phyloP scores from a whole-genome alignment of 2,329 filamentous ascomycete species.

The Nothomitra cinnamomea region DNA sequence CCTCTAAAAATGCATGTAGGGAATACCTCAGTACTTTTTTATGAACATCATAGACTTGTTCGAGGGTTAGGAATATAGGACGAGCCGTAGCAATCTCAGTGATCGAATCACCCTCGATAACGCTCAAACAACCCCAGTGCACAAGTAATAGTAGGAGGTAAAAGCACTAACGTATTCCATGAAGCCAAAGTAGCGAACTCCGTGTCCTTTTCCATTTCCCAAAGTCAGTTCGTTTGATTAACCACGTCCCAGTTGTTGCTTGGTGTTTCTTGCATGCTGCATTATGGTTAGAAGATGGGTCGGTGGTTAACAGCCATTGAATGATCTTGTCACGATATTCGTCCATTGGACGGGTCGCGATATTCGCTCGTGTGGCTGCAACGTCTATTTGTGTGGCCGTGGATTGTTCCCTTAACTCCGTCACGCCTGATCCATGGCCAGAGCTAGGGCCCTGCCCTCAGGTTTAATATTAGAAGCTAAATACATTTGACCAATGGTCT shows the following conservation, averaged over 20 bases:
- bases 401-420: background rate
- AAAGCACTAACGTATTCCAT: conserved; percentile 15
- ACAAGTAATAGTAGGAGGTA: background rate
- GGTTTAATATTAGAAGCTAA: background rate
- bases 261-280: conserved; percentile 12
- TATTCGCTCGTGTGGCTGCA: too few species aligned
- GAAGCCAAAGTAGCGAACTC: conserved; percentile 24
- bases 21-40: conserved; percentile 21
- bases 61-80: background rate
- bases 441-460: background rate
- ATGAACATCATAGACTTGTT: background rate
- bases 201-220: conserved; percentile 7
- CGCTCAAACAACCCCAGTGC: background rate
- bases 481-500: background rate
- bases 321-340: conserved; percentile 7
- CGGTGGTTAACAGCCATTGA: conserved; percentile 14
- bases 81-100: too few species aligned
- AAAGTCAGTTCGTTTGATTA: conserved; percentile 8
- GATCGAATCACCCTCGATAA: background rate
- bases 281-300: conserved; percentile 13
- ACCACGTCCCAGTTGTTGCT: conserved; percentile 11
- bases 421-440: background rate
- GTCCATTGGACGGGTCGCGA: background rate
- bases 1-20: conserved; percentile 19
- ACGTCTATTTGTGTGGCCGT: too few species aligned